phyloP scores from a whole-genome alignment of 352 stramenopile genomes.

The Phytophthora hybrid region DNA sequence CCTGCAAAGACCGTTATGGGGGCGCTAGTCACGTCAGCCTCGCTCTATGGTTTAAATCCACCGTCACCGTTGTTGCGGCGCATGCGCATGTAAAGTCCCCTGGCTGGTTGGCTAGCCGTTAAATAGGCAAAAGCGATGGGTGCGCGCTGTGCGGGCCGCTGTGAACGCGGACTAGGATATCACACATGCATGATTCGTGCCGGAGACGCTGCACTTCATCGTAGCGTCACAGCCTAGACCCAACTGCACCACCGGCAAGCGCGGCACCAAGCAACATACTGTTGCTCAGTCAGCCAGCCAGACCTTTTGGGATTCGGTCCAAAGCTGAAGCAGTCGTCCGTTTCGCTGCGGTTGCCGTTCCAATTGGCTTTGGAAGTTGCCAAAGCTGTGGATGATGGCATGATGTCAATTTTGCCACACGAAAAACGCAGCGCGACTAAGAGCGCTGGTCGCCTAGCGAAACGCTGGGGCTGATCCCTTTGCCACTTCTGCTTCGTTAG shows the following conservation, averaged over 20 bases:
- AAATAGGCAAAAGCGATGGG: conserved; percentile 18
- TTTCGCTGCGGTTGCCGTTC: conserved; percentile 2
- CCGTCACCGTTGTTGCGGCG: not conserved
- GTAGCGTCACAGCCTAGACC: not conserved
- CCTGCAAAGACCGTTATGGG: not conserved
- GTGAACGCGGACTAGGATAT: not conserved
- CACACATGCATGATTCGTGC: conserved; percentile 13
- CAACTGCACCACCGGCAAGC: conserved; percentile 6
- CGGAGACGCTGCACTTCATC: conserved; percentile 8
- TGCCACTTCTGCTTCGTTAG: not conserved
- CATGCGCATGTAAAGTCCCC: not conserved
- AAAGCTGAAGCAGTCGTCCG: conserved; percentile 5
- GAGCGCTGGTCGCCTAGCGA: not conserved
- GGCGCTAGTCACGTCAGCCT: not conserved
- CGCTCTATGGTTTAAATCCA: conserved; percentile 1
- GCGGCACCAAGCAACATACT: not conserved
- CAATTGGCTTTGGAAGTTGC: not conserved
- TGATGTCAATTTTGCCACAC: conserved; percentile 10
- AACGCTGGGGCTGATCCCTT: not conserved
- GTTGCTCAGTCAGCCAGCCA: not conserved
- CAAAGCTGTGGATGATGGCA: conserved; percentile 16
- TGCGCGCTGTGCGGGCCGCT: conserved; percentile 12
- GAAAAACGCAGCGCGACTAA: conserved; percentile 7
- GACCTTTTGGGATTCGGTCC: not conserved
- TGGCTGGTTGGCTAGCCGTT: not conserved